Conservation (phyloP, 2,329 filamentous ascomycete species). For the Colletotrichum zoysiae region DNA sequence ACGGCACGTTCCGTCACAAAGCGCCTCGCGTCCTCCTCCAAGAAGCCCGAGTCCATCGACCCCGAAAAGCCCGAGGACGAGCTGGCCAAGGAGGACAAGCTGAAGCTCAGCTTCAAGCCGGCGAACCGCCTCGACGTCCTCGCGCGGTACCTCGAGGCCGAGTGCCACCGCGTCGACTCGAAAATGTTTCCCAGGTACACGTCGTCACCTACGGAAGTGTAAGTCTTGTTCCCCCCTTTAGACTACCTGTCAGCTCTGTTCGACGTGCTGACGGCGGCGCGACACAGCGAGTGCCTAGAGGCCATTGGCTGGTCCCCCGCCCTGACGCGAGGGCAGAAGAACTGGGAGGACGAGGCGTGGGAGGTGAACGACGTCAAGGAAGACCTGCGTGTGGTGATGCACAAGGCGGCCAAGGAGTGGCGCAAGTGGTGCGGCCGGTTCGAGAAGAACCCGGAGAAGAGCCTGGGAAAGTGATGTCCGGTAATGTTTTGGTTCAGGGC, state of each 20-base stretch:
- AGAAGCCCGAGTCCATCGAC: constrained; percentile 36
- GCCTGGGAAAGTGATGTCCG: constrained; percentile 24
- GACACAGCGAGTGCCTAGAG: constrained; percentile 27
- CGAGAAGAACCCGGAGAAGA: constrained; percentile 39
- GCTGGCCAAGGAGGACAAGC: constrained; percentile 38
- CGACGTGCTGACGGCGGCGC: not conserved
- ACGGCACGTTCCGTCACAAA: constrained; percentile 38
- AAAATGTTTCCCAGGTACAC: constrained; percentile 32
- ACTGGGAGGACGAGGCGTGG: constrained; percentile 40
- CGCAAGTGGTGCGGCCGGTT: constrained; percentile 34
- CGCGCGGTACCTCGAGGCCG: constrained; percentile 30
- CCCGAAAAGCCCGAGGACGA: constrained; percentile 30
- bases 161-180: constrained; percentile 36
- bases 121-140: constrained; percentile 32
- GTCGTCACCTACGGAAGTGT: constrained; percentile 33
- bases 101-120: constrained; percentile 30
- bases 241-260: not conserved
- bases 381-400: constrained; percentile 34
- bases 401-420: constrained; percentile 39
- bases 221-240: not conserved
- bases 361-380: constrained; percentile 36
- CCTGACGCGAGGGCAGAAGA: constrained; percentile 23
- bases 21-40: constrained; percentile 30
- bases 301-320: constrained; percentile 37
- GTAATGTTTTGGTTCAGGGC: not conserved